phyloP scores from a whole-genome alignment of 2,329 filamentous ascomycete genomes.

The Neopestalotiopsis clavispora region DNA sequence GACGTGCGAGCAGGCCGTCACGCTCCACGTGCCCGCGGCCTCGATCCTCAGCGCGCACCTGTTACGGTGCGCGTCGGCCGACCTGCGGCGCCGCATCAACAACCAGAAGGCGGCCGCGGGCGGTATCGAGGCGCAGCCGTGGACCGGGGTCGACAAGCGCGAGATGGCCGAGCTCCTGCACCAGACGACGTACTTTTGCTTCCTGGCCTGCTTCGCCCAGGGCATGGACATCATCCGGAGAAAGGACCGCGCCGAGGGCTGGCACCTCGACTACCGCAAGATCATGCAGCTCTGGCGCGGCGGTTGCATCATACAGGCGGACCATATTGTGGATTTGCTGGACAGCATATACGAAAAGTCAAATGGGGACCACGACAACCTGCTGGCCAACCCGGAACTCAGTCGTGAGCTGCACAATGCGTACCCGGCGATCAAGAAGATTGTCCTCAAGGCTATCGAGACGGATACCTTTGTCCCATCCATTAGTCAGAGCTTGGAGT shows the following conservation, averaged over 20 bases:
- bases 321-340: conserved; percentile 67
- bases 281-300: conserved; percentile 69
- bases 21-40: conserved; percentile 66
- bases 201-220: conserved; percentile 67
- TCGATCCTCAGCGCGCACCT: conserved; percentile 68
- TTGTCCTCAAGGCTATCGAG: conserved; percentile 58
- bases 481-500: conserved; percentile 67
- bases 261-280: conserved; percentile 58
- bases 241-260: conserved; percentile 61
- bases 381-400: conserved; percentile 49
- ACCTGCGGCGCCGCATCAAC: conserved; percentile 58
- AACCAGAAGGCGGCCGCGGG: conserved; percentile 53
- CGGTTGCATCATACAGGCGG: conserved; percentile 74
- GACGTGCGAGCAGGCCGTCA: conserved; percentile 66
- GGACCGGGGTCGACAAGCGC: conserved; percentile 37
- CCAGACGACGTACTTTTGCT: conserved; percentile 65
- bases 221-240: conserved; percentile 68
- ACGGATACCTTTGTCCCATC: conserved; percentile 65
- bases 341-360: conserved; percentile 45
- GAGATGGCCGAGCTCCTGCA: conserved; percentile 62
- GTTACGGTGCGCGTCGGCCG: conserved; percentile 66
- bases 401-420: conserved; percentile 57
- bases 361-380: conserved; percentile 47
- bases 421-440: conserved; percentile 57
- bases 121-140: conserved; percentile 26